Evolutionary conservation across 2,329 filamentous ascomycete species (phyloP), one percentile per base, ranked within the genome.

Genomic region (Fusarium albosuccineum): DNA sequence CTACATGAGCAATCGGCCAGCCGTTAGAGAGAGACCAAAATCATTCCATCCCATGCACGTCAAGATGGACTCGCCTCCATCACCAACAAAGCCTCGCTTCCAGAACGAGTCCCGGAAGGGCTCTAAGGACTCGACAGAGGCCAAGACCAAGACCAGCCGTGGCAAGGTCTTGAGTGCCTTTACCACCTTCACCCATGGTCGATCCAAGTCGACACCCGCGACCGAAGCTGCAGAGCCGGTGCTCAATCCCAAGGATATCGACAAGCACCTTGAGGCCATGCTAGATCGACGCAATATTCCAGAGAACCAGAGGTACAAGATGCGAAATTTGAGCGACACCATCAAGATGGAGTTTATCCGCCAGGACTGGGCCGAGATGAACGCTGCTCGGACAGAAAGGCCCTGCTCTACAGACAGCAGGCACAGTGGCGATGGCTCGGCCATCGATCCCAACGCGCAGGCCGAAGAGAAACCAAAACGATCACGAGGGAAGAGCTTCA

Each of bases 271-370:
- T 48, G 87, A 90, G 71, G 87, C 85, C 4, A 85, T 88, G 78
- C 77, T 97, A 78, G 93, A 97, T 76, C 89, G 94, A 16, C 88
- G 95, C 67, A 97, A 98, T 73, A 97, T 98, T 56, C 94, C 95
- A 4, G 92, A 97, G 74, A 92, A 97, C 67, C 94, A 97, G 84
- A 87, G 95, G 57, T 93, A 95, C 78, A 97, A 97, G 81, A 97
- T 99, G 94, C 88, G 95, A 45, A 94, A 90, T 58, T 83, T 99
- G 62, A 93, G 92, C 66, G 87, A 93, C 68, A 91, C 92, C 36
- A 94, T 98, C 82, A 99, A 99, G 80, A 92, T 94, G 76, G 94
- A 98, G 75, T 97, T 99, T 73, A 94, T 98, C 72, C 90, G 91
- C 54, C 94, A 97, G 77, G 92, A 97, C 76, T 93, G 92, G 84